These are phyloP conservation scores for Biscutella laevigata DNA, from an alignment of 441 rosid species.

Conservation along the genomic window DNA sequence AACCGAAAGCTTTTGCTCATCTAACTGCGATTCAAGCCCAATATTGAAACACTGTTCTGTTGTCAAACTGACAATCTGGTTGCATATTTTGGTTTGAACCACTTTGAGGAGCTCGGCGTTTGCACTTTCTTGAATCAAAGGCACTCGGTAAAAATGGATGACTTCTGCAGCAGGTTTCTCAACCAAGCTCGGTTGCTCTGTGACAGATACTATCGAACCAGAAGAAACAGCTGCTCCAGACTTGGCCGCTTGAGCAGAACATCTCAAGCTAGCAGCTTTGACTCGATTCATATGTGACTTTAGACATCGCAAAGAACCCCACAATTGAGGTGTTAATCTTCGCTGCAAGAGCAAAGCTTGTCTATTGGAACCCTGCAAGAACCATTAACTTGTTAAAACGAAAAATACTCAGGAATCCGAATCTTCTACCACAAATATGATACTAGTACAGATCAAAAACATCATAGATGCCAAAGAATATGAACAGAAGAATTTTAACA, in stretches of 20 bases:
- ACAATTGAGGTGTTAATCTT: slow-evolving; percentile 33
- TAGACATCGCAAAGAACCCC: slow-evolving; percentile 36
- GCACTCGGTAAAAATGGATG: slow-evolving; percentile 67
- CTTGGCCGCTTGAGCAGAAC: slow-evolving; percentile 32
- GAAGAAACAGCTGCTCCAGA: slow-evolving; percentile 41
- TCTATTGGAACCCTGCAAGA: slow-evolving; percentile 54
- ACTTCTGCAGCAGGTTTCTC: slow-evolving; percentile 50
- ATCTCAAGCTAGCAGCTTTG: slow-evolving; percentile 38
- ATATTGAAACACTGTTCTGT: slow-evolving; percentile 85
- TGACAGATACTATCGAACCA: slow-evolving; percentile 27
- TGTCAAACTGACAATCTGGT: slow-evolving; percentile 61
- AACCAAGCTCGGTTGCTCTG: slow-evolving; percentile 34
- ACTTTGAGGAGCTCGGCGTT: slow-evolving; percentile 53
- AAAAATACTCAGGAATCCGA: neutral
- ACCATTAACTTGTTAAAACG: neutral
- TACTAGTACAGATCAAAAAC: neutral
- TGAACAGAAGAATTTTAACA: neutral
- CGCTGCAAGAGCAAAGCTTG: slow-evolving; percentile 48
- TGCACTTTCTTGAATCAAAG: slow-evolving; percentile 73
- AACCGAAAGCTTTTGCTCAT: slow-evolving; percentile 41
- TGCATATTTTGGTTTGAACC: slow-evolving; percentile 52
- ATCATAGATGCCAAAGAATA: neutral
- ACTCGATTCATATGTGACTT: slow-evolving; percentile 16
- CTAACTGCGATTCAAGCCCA: slow-evolving; percentile 42
- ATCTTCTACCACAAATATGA: neutral